These are phyloP conservation scores for Fomitopsis schrenkii DNA, from an alignment of 1,284 basidiomycete genomes.

Conservation along the genomic window DNA sequence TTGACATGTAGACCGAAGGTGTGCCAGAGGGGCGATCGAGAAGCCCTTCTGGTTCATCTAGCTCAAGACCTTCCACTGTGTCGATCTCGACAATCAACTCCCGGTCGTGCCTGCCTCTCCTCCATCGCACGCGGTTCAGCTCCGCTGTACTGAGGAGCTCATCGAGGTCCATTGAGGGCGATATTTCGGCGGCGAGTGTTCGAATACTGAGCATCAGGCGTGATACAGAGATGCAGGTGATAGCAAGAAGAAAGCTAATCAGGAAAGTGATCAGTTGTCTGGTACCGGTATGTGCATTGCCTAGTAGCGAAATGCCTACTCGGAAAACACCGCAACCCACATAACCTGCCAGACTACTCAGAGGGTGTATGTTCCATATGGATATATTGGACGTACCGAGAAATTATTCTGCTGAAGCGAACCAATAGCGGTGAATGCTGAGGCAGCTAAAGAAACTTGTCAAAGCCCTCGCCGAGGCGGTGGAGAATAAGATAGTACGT, in stretches of 20 bases:
- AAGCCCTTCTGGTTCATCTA: slow-evolving; percentile 3
- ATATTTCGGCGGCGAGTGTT: slow-evolving; percentile 20
- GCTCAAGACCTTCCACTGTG: slow-evolving; percentile 8
- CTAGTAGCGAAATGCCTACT: background rate
- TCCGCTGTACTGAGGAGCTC: slow-evolving; percentile 29
- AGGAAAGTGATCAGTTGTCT: background rate
- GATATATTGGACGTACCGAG: background rate
- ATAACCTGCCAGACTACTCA: background rate
- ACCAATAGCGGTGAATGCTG: background rate
- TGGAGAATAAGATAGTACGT: background rate
- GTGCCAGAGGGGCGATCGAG: background rate
- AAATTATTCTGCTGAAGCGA: background rate
- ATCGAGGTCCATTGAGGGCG: slow-evolving; percentile 21
- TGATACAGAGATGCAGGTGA: slow-evolving; percentile 24
- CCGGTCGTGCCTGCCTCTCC: slow-evolving; percentile 13
- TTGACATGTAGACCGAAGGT: background rate
- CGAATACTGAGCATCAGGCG: slow-evolving; percentile 28
- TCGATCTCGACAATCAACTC: slow-evolving; percentile 26
- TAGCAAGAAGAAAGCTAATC: slow-evolving; percentile 19
- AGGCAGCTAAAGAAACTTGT: background rate
- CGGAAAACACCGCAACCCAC: background rate
- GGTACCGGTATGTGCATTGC: too few relatives aligned
- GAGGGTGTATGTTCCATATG: background rate
- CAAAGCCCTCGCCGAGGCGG: background rate
- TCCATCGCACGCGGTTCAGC: slow-evolving; percentile 26